These are phyloP conservation scores for Scutellaria galericulata DNA, from an alignment of 257 asterid species.

Conservation along the genomic window DNA sequence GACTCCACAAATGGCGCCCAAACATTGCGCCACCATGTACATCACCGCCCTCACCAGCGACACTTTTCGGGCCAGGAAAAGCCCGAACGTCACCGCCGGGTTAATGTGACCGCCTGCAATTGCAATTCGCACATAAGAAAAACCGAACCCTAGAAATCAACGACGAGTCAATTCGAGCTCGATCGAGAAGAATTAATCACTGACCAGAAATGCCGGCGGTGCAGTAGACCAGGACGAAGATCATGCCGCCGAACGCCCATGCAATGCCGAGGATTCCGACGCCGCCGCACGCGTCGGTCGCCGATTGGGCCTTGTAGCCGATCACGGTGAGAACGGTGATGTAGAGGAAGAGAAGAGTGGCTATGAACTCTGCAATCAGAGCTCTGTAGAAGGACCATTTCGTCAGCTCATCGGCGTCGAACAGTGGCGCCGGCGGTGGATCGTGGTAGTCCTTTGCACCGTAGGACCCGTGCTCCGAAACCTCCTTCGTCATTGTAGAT, in stretches of 20 bases:
- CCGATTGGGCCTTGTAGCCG: slow-evolving; percentile 62
- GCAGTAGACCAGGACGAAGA: slow-evolving; percentile 67
- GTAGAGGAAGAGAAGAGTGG: slow-evolving; percentile 76
- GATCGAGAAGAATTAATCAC: neutral
- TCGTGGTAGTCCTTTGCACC: slow-evolving; percentile 74
- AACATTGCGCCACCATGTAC: slow-evolving; percentile 74
- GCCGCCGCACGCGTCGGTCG: slow-evolving; percentile 58
- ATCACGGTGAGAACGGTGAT: slow-evolving; percentile 68
- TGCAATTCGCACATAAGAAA: neutral
- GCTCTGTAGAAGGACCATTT: slow-evolving; percentile 84
- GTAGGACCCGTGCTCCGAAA: slow-evolving; percentile 54
- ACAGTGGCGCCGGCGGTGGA: slow-evolving; percentile 77
- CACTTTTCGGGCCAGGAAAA: slow-evolving; percentile 70
- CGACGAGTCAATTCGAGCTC: too few relatives aligned
- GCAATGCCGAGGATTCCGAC: slow-evolving; percentile 84
- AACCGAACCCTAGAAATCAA: neutral
- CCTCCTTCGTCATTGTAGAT: slow-evolving; percentile 48
- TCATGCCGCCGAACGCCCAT: slow-evolving; percentile 92
- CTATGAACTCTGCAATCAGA: slow-evolving; percentile 74
- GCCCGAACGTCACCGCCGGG: slow-evolving; percentile 85
- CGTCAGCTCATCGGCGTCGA: slow-evolving; percentile 62
- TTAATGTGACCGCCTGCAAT: slow-evolving; percentile 72
- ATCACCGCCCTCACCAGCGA: slow-evolving; percentile 65
- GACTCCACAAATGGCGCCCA: slow-evolving; percentile 79
- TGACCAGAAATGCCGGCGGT: slow-evolving; percentile 68